Evolutionary conservation across 176 grass and related monocot species (phyloP), one percentile per base, ranked within the genome.

Genomic region (Triticum dicoccoides): DNA sequence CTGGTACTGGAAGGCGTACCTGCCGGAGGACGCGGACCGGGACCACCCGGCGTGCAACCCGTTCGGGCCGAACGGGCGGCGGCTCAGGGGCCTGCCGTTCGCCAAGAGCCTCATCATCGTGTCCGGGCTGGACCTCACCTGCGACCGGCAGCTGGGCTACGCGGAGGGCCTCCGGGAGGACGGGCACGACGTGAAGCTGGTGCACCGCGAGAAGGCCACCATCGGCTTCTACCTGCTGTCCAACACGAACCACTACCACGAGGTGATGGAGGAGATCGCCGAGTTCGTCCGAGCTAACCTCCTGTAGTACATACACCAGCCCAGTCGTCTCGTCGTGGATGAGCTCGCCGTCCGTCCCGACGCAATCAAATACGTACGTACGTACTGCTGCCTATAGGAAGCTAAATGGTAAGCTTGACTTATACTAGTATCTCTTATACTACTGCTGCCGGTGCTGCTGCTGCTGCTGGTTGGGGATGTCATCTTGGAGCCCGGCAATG

Each of bases 1-100:
- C 82, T 99, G 97, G 97, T 99, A 99, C 90, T 99, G 97, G 97
- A 99, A 94, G 85, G 97, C 97, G 14, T 99, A 91, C 83, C 94
- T 99, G 66, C 97, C 97, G 23, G 92, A 99, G 85, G 92, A 80
- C n/a, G 82, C 97, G 4, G 94, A 99, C 73, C 80, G 97, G 79
- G 97, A 99, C 75, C 97, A 99, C 73, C 92, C 89, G n/a, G 92
- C 92, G 63, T 99, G 94, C 89, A 99, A 99, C 80, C 92, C 94
- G 14, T 99, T 99, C 42, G 97, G 97, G 4, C 94, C 97, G 23
- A 99, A 94, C 35, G 91, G 97, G 4, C 59, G 65, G 38, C 82
- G 78, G 11, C 88, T 96, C 27, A 38, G 39, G 20, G 83, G 87
- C 2, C 86, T 99, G 8, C 87, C 94, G 0, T 96, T 96, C 84